Conservation (phyloP, 1,284 basidiomycete species). For the Leccinum pachyderme region DNA sequence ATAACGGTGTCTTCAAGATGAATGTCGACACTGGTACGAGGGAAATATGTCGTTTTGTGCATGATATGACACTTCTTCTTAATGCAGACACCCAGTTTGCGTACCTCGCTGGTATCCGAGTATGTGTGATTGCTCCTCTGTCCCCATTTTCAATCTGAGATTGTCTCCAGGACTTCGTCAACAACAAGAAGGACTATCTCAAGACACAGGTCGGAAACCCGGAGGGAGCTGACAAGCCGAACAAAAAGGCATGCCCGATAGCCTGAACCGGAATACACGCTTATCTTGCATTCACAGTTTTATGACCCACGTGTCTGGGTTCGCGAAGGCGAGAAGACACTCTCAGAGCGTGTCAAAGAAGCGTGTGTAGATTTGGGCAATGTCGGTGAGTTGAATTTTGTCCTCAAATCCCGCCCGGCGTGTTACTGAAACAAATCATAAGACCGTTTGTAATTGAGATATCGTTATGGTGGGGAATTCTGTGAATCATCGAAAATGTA, state of each 20-base stretch:
- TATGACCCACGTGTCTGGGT: constrained; percentile 98
- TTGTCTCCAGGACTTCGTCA: constrained; percentile 69
- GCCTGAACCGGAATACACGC: neutral
- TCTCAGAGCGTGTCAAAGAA: constrained; percentile 84
- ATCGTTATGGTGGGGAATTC: neutral
- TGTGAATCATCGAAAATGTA: constrained; percentile 9
- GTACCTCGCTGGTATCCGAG: constrained; percentile 87
- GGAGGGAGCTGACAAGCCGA: constrained; percentile 90
- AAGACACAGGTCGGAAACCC: constrained; percentile 91
- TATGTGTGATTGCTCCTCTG: constrained; percentile 34
- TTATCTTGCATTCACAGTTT: constrained; percentile 44
- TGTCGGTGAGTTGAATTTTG: constrained; percentile 40
- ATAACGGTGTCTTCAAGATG: constrained; percentile 96
- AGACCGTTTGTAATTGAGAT: constrained; percentile 28
- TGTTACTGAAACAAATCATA: neutral
- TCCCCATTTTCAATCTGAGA: constrained; percentile 1
- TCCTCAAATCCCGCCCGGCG: neutral
- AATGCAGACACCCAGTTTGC: constrained; percentile 82
- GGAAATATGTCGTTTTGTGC: neutral
- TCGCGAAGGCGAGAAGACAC: constrained; percentile 97
- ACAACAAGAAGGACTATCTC: constrained; percentile 84
- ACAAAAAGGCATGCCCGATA: constrained; percentile 78
- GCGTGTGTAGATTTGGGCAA: constrained; percentile 91
- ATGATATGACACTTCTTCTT: constrained; percentile 8
- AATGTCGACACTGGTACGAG: constrained; percentile 82